Percentiles rank a stretch among this genome's conserved stretches.
Evolutionary conservation across 345 rosid genomes (phyloP).

Genomic region (Salix udensis): DNA sequence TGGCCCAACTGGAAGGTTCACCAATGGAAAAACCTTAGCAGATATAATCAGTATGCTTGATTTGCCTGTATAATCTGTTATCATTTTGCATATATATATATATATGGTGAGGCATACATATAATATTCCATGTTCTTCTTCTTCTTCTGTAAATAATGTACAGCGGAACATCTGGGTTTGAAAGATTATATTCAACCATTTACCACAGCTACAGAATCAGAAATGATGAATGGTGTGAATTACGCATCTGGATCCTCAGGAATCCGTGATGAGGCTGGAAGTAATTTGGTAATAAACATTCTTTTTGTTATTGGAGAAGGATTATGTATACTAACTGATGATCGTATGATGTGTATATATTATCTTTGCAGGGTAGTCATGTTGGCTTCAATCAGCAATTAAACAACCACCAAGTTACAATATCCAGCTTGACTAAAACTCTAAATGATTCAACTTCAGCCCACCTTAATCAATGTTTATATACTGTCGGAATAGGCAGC

Average conservation of each 20-base stretch:
- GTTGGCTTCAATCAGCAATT: slow-evolving; percentile 3
- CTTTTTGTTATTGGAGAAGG: not conserved
- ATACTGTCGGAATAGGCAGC: slow-evolving; percentile 3
- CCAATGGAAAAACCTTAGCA: slow-evolving; percentile 19
- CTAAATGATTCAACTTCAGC: not conserved
- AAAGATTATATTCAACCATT: not conserved
- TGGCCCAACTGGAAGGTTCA: slow-evolving; percentile 27
- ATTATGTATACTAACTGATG: no score
- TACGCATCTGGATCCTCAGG: slow-evolving; percentile 3
- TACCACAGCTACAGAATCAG: not conserved
- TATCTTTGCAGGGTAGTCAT: slow-evolving; percentile 1
- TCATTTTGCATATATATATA: not conserved
- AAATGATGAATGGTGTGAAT: not conserved
- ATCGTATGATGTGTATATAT: no score
- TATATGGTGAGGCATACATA: no score
- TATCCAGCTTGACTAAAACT: not conserved
- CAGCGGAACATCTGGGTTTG: not conserved
- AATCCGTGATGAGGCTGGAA: not conserved
- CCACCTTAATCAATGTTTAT: not conserved
- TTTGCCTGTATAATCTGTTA: not conserved
- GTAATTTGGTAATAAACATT: not conserved
- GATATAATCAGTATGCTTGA: slow-evolving; percentile 18
- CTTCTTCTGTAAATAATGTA: not conserved
- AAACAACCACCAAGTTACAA: not conserved
- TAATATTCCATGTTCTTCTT: no score